These are phyloP conservation scores for Arabidopsis suecica DNA, from an alignment of 345 rosid genomes.

Conservation along the genomic window DNA sequence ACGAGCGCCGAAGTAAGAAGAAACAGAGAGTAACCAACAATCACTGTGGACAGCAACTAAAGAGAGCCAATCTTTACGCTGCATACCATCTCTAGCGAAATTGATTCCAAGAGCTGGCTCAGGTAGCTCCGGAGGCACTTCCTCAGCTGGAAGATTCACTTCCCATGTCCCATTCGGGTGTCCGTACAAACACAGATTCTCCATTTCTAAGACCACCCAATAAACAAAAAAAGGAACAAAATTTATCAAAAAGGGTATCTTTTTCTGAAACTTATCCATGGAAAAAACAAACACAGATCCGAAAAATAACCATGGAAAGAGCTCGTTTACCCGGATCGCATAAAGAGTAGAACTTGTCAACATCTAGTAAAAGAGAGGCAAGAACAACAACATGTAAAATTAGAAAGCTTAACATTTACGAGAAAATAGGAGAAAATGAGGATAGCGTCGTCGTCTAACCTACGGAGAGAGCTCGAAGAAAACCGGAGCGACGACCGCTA, in stretches of 20 bases:
- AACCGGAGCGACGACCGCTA: constrained; percentile 67
- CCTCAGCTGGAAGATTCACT: constrained; percentile 75
- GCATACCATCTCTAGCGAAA: constrained; percentile 86
- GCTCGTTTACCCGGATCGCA: constrained; percentile 84
- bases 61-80: constrained; percentile 80
- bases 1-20: constrained; percentile 82
- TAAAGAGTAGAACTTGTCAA: constrained; percentile 76
- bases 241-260: neutral
- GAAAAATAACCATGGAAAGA: neutral
- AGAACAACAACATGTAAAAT: constrained; percentile 8
- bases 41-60: constrained; percentile 86
- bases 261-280: constrained; percentile 12
- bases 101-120: constrained; percentile 90
- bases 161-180: constrained; percentile 84
- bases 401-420: neutral
- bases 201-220: constrained; percentile 57
- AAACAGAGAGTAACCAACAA: constrained; percentile 81
- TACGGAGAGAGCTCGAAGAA: constrained; percentile 80
- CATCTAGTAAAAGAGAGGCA: constrained; percentile 58
- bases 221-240: constrained; percentile 6
- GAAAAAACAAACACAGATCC: constrained; percentile 17
- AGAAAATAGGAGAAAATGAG: neutral
- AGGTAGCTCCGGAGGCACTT: constrained; percentile 87
- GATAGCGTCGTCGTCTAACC: constrained; percentile 47
- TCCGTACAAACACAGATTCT: constrained; percentile 79